Conservation (phyloP, 1,139 yeast genomes). For the Candida smagusa region DNA sequence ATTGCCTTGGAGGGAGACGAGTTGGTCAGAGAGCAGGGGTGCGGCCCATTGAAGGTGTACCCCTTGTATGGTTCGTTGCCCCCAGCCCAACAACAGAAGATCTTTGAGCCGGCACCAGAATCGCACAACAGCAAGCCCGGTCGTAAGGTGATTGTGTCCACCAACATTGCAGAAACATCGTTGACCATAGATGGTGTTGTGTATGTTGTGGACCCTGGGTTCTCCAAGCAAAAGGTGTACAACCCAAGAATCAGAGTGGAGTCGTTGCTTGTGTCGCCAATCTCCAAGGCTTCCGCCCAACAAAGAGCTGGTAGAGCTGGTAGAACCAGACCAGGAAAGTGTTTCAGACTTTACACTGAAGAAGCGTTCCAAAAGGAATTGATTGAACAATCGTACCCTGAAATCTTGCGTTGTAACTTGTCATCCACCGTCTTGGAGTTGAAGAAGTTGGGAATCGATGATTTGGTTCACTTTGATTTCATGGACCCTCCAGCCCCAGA, state of each 20-base stretch:
- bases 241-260: slow-evolving; percentile 96
- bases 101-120: slow-evolving; percentile 85
- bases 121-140: slow-evolving; percentile 80
- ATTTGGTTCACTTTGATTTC: slow-evolving; percentile 94
- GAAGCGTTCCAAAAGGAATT: slow-evolving; percentile 94
- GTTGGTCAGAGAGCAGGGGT: slow-evolving; percentile 77
- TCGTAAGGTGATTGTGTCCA: slow-evolving; percentile 88
- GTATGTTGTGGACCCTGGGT: slow-evolving; percentile 96
- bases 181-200: slow-evolving; percentile 97
- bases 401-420: slow-evolving; percentile 84
- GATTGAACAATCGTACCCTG: slow-evolving; percentile 94
- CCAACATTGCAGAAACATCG: slow-evolving; percentile 97
- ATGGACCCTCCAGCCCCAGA: slow-evolving; percentile 99
- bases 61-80: slow-evolving; percentile 96
- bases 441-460: slow-evolving; percentile 92
- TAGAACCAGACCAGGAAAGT: slow-evolving; percentile 98
- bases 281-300: slow-evolving; percentile 95
- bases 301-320: slow-evolving; percentile 99
- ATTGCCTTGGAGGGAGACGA: slow-evolving; percentile 86
- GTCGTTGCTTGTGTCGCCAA: slow-evolving; percentile 89
- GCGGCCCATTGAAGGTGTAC: slow-evolving; percentile 86
- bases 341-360: slow-evolving; percentile 93
- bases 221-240: slow-evolving; percentile 93
- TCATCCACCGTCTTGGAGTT: slow-evolving; percentile 90
- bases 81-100: slow-evolving; percentile 90